phyloP scores from a whole-genome alignment of 2,329 filamentous ascomycete species.

The Venturia carpophila region DNA sequence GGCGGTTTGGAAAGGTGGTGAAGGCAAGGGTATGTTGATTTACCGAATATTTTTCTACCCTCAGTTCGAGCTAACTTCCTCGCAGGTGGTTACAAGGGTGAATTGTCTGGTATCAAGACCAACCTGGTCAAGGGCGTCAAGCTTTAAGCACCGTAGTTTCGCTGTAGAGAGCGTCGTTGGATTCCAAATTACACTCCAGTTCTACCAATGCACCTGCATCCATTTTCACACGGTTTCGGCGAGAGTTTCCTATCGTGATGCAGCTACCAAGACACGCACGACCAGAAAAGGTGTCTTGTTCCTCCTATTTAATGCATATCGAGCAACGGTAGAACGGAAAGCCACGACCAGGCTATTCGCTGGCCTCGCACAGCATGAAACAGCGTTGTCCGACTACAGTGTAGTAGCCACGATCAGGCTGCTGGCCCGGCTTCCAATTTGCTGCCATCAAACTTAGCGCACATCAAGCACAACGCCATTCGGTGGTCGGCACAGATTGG shows the following conservation, averaged over 20 bases:
- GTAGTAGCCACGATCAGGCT: not conserved
- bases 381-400: not conserved
- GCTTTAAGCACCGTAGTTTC: conserved; percentile 37
- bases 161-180: not conserved
- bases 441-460: not conserved
- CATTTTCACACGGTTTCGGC: not conserved
- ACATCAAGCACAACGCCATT: not conserved
- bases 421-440: not conserved
- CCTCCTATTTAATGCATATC: not conserved
- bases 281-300: not conserved
- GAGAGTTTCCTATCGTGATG: conserved; percentile 2
- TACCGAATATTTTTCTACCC: not conserved
- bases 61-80: conserved; percentile 56
- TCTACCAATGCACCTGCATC: not conserved
- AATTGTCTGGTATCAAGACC: conserved; percentile 91
- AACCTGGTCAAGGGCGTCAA: conserved; percentile 89
- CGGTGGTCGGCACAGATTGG: not conserved
- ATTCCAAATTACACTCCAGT: not conserved
- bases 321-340: not conserved
- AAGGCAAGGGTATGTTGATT: conserved; percentile 75
- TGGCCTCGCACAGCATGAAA: not conserved
- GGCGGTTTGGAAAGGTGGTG: conserved; percentile 75
- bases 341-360: not conserved
- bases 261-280: not conserved
- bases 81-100: conserved; percentile 79